Percentiles rank a stretch among this genome's conserved stretches.
These are phyloP conservation scores for Saturnispora halmiae DNA, from an alignment of 805 yeast genomes.

Conservation along the genomic window DNA sequence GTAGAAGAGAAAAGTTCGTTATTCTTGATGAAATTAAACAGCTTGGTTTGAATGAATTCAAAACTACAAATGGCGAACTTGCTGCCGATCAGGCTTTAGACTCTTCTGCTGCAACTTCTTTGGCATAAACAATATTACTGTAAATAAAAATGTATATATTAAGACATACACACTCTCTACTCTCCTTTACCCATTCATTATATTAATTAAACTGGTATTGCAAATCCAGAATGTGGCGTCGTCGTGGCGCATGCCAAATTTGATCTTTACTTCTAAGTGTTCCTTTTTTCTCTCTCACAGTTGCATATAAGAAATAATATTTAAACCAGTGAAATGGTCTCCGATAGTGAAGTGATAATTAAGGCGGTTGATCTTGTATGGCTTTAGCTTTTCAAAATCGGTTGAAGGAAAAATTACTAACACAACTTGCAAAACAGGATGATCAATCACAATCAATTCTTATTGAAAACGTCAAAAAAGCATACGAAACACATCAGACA, in stretches of 20 bases:
- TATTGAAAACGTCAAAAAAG: constrained; percentile 37
- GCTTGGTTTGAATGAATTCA: constrained; percentile 21
- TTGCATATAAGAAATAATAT: no score
- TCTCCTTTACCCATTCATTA: no score
- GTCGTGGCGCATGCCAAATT: background rate
- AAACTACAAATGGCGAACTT: background rate
- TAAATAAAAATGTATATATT: constrained; percentile 1
- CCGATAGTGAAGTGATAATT: constrained; percentile 2
- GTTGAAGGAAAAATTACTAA: background rate
- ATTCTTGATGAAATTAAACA: constrained; percentile 52
- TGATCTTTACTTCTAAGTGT: no score
- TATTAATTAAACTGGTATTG: no score
- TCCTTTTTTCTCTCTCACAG: no score
- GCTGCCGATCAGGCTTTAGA: no score
- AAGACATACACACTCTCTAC: background rate
- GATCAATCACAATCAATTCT: constrained; percentile 45
- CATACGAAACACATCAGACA: constrained; percentile 32
- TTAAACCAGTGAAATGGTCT: background rate
- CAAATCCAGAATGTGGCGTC: background rate
- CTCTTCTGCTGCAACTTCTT: no score
- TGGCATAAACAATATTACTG: constrained; percentile 1
- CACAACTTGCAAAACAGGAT: constrained; percentile 23
- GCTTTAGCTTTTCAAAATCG: background rate
- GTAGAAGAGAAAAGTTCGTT: constrained; percentile 59
- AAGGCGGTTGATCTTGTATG: constrained; percentile 8